phyloP scores from a whole-genome alignment of 2,329 filamentous ascomycete genomes.

The Aspergillus jensenii region DNA sequence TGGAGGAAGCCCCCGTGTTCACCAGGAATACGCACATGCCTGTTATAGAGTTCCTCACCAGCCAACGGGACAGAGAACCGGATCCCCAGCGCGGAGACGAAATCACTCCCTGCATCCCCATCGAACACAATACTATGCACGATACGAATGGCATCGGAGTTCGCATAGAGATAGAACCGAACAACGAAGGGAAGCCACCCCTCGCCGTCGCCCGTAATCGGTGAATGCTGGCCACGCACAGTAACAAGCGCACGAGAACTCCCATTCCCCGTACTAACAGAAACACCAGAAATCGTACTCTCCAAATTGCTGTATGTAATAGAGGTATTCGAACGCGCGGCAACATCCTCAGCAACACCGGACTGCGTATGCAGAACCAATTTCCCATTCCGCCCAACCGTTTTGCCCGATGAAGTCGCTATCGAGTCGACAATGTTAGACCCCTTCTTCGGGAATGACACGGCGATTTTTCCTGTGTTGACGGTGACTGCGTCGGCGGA shows the following conservation, averaged over 20 bases:
- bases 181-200: constrained; percentile 57
- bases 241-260: constrained; percentile 50
- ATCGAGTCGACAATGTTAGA: constrained; percentile 48
- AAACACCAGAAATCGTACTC: constrained; percentile 53
- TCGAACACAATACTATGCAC: constrained; percentile 60
- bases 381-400: constrained; percentile 47
- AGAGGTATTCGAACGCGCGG: constrained; percentile 38
- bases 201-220: constrained; percentile 34
- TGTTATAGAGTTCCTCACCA: constrained; percentile 56
- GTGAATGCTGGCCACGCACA: constrained; percentile 40
- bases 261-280: constrained; percentile 43
- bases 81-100: constrained; percentile 50
- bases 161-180: constrained; percentile 60
- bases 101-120: constrained; percentile 49
- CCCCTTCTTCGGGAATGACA: constrained; percentile 47
- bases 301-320: constrained; percentile 47
- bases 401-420: constrained; percentile 42
- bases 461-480: constrained; percentile 47
- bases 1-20: constrained; percentile 56
- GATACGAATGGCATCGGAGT: constrained; percentile 56
- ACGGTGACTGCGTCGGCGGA: constrained; percentile 36
- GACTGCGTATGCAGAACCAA: constrained; percentile 56
- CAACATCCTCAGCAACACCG: constrained; percentile 42
- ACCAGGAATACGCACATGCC: constrained; percentile 59
- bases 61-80: constrained; percentile 48